A percentile compares a stretch with the other conserved stretches of the same genome.
phyloP scores from a whole-genome alignment of 257 asterid genomes.

The Solanum boliviense region DNA sequence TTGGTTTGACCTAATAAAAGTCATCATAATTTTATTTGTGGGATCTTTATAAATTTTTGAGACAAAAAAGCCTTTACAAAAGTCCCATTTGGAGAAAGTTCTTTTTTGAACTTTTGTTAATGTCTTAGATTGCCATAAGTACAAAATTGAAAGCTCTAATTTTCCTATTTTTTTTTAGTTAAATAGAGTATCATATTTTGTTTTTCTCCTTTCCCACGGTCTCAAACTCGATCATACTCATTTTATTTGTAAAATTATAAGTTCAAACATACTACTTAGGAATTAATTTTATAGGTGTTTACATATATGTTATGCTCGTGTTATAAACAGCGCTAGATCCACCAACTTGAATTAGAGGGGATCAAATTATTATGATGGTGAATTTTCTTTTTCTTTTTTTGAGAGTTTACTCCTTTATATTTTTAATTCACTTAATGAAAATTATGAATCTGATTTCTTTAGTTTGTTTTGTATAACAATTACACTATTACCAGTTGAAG shows the following conservation, averaged over 20 bases:
- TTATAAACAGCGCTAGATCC: neutral
- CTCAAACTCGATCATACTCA: neutral
- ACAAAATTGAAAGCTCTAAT: neutral
- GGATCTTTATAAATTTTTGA: neutral
- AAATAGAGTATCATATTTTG: neutral
- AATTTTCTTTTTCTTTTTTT: no score
- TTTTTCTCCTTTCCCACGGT: neutral
- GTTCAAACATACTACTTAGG: neutral
- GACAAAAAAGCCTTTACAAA: neutral
- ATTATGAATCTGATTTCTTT: no score
- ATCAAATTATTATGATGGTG: no score
- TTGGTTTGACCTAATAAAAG: neutral
- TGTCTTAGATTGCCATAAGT: neutral
- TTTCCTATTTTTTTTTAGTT: neutral
- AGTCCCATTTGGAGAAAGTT: neutral
- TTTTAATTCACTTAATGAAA: no score
- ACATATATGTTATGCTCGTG: neutral
- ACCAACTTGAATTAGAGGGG: neutral
- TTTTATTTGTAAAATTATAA: neutral
- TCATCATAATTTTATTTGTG: neutral
- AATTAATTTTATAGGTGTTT: neutral
- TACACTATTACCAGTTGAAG: neutral
- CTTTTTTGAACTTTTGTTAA: neutral
- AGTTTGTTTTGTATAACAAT: neutral
- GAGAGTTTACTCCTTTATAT: no score